A percentile compares a stretch with the other conserved stretches of the same genome.
phyloP scores from a whole-genome alignment of 2,329 filamentous ascomycete species.

The Nemania serpens region DNA sequence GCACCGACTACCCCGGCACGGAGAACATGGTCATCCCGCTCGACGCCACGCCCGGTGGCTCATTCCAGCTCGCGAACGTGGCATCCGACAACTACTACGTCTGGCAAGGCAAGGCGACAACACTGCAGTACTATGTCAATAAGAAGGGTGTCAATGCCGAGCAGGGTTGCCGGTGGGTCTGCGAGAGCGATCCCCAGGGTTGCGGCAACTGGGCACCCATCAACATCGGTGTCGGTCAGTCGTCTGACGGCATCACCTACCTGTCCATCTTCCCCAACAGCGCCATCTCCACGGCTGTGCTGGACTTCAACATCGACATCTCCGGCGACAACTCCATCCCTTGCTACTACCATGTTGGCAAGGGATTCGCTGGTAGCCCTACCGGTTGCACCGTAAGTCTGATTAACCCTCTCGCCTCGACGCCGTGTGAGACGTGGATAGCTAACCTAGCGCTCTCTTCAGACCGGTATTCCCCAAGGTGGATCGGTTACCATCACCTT shows the following conservation, averaged over 20 bases:
- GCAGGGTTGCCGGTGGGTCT: constrained; percentile 77
- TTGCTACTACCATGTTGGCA: constrained; percentile 70
- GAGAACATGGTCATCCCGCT: constrained; percentile 87
- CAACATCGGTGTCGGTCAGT: constrained; percentile 80
- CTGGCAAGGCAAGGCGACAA: constrained; percentile 76
- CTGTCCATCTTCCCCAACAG: constrained; percentile 84
- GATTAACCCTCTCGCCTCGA: background rate
- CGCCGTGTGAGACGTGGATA: constrained; percentile 24
- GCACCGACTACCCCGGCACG: constrained; percentile 93
- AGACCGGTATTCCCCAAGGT: constrained; percentile 52
- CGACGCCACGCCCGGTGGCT: constrained; percentile 62
- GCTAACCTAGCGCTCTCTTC: constrained; percentile 20
- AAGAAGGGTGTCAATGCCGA: constrained; percentile 68
- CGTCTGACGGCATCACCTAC: constrained; percentile 66
- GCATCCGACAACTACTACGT: constrained; percentile 73
- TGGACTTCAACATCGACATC: constrained; percentile 82
- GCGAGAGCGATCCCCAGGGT: constrained; percentile 52
- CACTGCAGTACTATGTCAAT: constrained; percentile 97
- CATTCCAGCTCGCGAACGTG: constrained; percentile 74
- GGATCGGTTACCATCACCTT: constrained; percentile 52
- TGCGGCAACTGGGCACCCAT: constrained; percentile 86
- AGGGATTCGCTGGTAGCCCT: constrained; percentile 59
- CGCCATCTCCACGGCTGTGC: constrained; percentile 70
- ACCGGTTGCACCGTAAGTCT: constrained; percentile 81
- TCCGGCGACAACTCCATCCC: constrained; percentile 61